phyloP scores from a whole-genome alignment of 139 green algal genomes.

The Zygnema circumcarinatum region DNA sequence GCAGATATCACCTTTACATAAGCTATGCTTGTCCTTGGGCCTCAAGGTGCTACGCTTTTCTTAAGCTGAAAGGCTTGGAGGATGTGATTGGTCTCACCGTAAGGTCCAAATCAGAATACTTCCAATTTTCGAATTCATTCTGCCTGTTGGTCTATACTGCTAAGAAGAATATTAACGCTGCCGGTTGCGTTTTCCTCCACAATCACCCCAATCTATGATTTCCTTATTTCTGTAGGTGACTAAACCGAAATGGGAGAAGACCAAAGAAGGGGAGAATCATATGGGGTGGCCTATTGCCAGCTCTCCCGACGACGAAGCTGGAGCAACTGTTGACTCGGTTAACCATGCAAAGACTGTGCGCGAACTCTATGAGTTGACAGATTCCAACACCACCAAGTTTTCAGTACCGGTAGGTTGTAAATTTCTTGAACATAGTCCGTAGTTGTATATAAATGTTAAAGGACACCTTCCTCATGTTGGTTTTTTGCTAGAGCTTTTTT shows the following conservation, averaged over 20 bases:
- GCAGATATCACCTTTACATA: constrained; percentile 96
- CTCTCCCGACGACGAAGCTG: constrained; percentile 8
- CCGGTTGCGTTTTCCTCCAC: not conserved
- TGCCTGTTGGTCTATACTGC: not conserved
- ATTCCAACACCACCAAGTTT: constrained; percentile 36
- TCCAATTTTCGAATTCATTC: too few species aligned
- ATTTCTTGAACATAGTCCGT: not conserved
- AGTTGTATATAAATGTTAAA: constrained; percentile 11
- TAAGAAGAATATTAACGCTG: not conserved
- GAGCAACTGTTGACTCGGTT: constrained; percentile 46
- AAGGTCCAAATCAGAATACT: not conserved
- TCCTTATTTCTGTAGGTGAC: constrained; percentile 6
- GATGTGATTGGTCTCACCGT: constrained; percentile 51
- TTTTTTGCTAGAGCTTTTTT: too few species aligned
- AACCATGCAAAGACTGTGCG: constrained; percentile 55
- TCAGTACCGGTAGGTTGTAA: constrained; percentile 31
- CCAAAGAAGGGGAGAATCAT: constrained; percentile 68
- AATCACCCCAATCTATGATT: too few species aligned
- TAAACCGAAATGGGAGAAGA: constrained; percentile 45
- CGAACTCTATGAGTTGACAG: constrained; percentile 63
- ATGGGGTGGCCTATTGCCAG: constrained; percentile 81
- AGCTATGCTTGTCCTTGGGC: constrained; percentile 94
- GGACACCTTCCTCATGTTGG: too few species aligned
- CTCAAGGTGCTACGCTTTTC: constrained; percentile 61
- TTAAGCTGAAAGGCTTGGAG: constrained; percentile 59